Percentiles rank a stretch among this genome's conserved stretches.
phyloP scores from a whole-genome alignment of 306 rosid genomes.

The Macrotyloma uniflorum region DNA sequence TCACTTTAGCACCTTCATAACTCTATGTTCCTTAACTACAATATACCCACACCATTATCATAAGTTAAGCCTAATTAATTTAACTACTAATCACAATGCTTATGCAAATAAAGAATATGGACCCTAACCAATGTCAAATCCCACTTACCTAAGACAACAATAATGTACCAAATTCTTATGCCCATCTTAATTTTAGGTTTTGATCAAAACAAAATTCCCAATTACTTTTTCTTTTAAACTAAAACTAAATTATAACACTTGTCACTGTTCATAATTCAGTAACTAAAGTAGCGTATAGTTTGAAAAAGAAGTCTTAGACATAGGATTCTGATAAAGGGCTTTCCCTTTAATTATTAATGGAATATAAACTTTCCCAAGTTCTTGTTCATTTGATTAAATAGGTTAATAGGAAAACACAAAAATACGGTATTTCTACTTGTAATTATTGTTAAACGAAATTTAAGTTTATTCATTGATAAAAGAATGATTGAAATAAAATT shows the following conservation, averaged over 20 bases:
- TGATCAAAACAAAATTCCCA: too few species aligned
- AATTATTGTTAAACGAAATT: not conserved
- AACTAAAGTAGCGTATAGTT: not conserved
- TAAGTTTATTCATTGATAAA: too few species aligned
- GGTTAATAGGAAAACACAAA: too few species aligned
- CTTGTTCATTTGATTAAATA: not conserved
- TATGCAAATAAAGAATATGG: not conserved
- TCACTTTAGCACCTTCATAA: not conserved
- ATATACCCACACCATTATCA: not conserved
- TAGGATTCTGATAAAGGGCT: not conserved
- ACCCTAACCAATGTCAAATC: not conserved
- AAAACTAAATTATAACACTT: too few species aligned
- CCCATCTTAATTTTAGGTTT: too few species aligned
- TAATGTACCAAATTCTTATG: not conserved
- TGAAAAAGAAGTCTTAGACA: not conserved
- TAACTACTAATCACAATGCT: not conserved
- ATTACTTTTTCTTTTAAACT: too few species aligned
- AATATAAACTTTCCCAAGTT: not conserved
- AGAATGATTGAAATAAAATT: not conserved
- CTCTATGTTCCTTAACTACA: not conserved
- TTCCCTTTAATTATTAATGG: not conserved
- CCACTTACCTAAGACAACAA: not conserved
- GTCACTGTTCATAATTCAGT: not conserved
- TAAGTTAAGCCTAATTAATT: not conserved
- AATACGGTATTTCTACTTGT: too few species aligned